Evolutionary conservation across 345 rosid genomes (phyloP).

Genomic region (Eucalyptus pauciflora): DNA sequence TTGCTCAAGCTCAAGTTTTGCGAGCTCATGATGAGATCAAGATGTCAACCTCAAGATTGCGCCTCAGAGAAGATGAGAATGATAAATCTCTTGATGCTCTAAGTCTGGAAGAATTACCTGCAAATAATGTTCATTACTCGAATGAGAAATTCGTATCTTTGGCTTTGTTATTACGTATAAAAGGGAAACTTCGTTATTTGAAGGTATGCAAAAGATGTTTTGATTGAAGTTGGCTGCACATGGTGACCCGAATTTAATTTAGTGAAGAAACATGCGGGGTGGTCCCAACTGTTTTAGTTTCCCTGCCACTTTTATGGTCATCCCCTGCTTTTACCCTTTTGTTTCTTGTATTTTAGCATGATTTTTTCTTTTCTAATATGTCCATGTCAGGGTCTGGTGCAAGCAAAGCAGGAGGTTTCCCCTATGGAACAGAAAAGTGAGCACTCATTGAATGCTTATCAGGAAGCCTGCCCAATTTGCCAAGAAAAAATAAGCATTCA

Average conservation of each 20-base stretch:
- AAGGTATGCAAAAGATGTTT: conserved; percentile 35
- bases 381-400: conserved; percentile 47
- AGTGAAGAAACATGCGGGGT: background rate
- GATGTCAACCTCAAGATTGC: conserved; percentile 89
- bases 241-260: background rate
- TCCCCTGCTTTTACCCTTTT: background rate
- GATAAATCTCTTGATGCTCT: conserved; percentile 73
- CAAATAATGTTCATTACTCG: conserved; percentile 63
- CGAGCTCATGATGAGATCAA: conserved; percentile 85
- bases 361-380: background rate
- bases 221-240: background rate
- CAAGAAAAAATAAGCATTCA: conserved; percentile 66
- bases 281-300: background rate
- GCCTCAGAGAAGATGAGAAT: conserved; percentile 59
- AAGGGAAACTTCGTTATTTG: conserved; percentile 86
- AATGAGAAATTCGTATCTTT: conserved; percentile 71
- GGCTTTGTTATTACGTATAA: conserved; percentile 41
- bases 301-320: background rate
- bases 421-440: conserved; percentile 24
- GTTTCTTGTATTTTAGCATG: background rate
- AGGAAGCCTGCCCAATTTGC: conserved; percentile 88
- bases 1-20: conserved; percentile 76
- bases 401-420: conserved; percentile 41
- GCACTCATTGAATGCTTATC: conserved; percentile 20
- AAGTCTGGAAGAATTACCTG: conserved; percentile 58